phyloP scores from a whole-genome alignment of 441 rosid genomes.

The Gossypium trilobum region DNA sequence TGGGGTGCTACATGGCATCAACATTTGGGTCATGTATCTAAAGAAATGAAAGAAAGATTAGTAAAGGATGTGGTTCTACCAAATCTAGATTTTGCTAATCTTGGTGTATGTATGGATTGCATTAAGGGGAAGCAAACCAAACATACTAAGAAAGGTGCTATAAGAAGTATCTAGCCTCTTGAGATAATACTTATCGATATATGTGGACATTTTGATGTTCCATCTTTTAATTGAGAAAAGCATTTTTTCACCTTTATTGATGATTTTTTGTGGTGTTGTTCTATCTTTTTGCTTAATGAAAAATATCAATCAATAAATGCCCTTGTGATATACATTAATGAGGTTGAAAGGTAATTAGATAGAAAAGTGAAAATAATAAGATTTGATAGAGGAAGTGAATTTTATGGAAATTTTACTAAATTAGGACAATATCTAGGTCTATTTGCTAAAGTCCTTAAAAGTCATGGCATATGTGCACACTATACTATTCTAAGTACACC shows the following conservation, averaged over 20 bases:
- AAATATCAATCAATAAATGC: background rate
- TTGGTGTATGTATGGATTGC: background rate
- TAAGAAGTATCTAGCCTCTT: background rate
- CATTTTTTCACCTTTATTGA: background rate
- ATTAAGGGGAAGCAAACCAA: background rate
- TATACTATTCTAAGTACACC: background rate
- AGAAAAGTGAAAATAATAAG: background rate
- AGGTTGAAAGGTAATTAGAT: too few species aligned
- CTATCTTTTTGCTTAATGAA: background rate
- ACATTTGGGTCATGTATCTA: background rate
- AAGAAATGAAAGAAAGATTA: background rate
- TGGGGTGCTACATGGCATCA: background rate
- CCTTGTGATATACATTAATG: background rate
- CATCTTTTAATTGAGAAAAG: background rate
- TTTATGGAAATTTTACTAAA: too few species aligned
- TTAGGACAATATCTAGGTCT: background rate
- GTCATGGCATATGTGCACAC: background rate
- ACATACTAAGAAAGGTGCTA: background rate
- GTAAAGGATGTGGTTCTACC: background rate
- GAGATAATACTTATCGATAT: too few species aligned
- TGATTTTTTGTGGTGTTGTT: background rate
- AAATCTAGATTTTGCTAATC: background rate
- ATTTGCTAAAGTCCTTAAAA: background rate
- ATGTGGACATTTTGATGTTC: background rate
- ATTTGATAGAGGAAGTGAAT: background rate